phyloP scores from a whole-genome alignment of 2,329 filamentous ascomycete species.

The Xylaria sp. region DNA sequence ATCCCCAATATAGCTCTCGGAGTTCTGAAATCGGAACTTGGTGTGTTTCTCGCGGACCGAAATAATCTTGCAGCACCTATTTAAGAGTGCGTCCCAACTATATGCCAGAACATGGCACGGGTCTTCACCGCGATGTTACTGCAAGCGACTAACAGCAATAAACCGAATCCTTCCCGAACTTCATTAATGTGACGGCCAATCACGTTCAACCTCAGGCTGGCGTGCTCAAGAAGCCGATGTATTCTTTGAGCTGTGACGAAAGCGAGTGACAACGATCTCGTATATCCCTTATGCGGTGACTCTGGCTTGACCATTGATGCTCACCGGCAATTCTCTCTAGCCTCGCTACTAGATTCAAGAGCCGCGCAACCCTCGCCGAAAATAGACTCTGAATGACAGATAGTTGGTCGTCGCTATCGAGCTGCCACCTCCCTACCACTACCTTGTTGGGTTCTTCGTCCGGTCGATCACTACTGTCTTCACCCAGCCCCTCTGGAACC shows the following conservation, averaged over 20 bases:
- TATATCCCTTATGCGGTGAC: not conserved
- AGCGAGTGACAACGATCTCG: conserved; percentile 5
- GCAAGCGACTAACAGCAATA: not conserved
- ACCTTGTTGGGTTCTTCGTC: conserved; percentile 6
- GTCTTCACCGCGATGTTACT: not conserved
- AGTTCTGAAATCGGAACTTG: not conserved
- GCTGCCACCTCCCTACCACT: conserved; percentile 5
- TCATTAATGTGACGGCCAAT: not conserved
- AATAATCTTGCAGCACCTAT: not conserved
- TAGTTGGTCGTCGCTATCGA: conserved; percentile 3
- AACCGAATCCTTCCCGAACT: not conserved
- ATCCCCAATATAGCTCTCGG: conserved; percentile 11
- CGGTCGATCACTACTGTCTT: conserved; percentile 1
- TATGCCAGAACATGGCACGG: not conserved
- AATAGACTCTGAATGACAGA: conserved; percentile 10
- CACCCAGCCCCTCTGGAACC: not conserved
- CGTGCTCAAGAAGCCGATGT: not conserved
- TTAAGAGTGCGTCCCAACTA: not conserved
- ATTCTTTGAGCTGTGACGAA: not conserved
- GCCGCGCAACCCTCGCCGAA: conserved; percentile 2
- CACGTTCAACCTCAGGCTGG: not conserved
- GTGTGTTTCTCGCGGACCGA: not conserved
- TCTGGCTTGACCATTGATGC: conserved; percentile 10
- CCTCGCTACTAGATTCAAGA: not conserved
- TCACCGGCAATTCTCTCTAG: conserved; percentile 5